phyloP scores from a whole-genome alignment of 75 land plant species.

The Cunninghamia lanceolata region DNA sequence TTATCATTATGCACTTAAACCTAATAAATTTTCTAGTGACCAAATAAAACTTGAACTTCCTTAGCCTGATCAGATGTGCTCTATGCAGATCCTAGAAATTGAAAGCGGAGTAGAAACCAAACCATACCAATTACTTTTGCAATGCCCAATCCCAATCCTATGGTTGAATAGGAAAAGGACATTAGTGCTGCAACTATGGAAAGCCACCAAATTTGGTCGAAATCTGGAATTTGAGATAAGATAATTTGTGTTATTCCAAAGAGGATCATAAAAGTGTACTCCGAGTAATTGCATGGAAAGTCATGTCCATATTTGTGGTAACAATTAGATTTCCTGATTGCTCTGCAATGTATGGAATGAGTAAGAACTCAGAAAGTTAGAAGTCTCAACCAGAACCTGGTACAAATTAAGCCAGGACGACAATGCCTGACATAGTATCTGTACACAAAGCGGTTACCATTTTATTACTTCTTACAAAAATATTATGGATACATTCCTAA shows the following conservation, averaged over 20 bases:
- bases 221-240: constrained; percentile 20
- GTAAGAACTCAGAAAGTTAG: background rate
- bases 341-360: constrained; percentile 2
- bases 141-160: constrained; percentile 17
- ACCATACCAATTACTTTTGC: constrained; percentile 13
- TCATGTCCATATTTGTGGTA: constrained; percentile 20
- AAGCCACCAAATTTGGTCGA: constrained; percentile 22
- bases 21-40: background rate
- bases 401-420: background rate
- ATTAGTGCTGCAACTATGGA: constrained; percentile 20
- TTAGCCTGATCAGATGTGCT: background rate
- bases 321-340: constrained; percentile 18
- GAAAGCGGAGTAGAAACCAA: background rate
- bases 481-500: background rate
- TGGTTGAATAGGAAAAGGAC: constrained; percentile 21
- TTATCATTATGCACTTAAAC: too few relatives aligned
- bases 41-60: background rate
- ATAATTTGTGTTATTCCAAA: constrained; percentile 14
- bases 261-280: constrained; percentile 10
- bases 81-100: background rate
- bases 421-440: background rate
- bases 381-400: background rate
- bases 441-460: background rate
- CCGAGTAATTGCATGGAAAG: constrained; percentile 13
- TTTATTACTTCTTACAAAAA: background rate